phyloP scores from a whole-genome alignment of 805 yeast species.

The Schwanniomyces pseudopolymorphus region DNA sequence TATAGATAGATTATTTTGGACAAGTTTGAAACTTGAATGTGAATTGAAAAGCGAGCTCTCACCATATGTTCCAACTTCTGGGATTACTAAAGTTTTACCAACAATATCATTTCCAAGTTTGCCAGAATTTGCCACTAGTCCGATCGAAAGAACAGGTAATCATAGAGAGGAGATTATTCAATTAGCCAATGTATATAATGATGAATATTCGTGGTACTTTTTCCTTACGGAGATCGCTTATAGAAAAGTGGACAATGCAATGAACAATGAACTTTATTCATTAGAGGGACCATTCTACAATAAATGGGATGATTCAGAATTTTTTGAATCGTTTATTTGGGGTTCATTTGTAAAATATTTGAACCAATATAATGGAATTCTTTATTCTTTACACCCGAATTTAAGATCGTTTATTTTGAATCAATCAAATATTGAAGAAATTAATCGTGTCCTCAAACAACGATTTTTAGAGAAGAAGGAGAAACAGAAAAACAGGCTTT shows the following conservation, averaged over 20 bases:
- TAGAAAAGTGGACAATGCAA: slow-evolving; percentile 36
- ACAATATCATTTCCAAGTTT: slow-evolving; percentile 32
- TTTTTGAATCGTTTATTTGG: slow-evolving; percentile 24
- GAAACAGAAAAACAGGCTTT: slow-evolving; percentile 6
- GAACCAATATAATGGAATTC: slow-evolving; percentile 38
- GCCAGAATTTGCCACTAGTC: slow-evolving; percentile 19
- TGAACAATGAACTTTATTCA: slow-evolving; percentile 33
- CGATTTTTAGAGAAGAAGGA: slow-evolving; percentile 15
- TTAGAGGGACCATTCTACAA: slow-evolving; percentile 8
- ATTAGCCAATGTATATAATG: slow-evolving; percentile 24
- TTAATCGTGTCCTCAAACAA: slow-evolving; percentile 25
- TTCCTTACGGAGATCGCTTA: slow-evolving; percentile 41
- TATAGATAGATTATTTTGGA: slow-evolving; percentile 35
- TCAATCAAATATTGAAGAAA: slow-evolving; percentile 30
- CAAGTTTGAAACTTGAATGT: slow-evolving; percentile 36
- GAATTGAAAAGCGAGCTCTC: slow-evolving; percentile 34
- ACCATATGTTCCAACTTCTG: slow-evolving; percentile 31
- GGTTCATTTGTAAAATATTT: slow-evolving; percentile 26
- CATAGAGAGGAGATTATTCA: slow-evolving; percentile 23
- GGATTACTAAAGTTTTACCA: slow-evolving; percentile 29
- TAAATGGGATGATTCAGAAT: slow-evolving; percentile 25
- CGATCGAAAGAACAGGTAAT: slow-evolving; percentile 1
- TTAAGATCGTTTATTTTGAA: slow-evolving; percentile 32
- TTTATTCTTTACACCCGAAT: slow-evolving; percentile 33
- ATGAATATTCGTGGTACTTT: slow-evolving; percentile 36